Base-by-base conservation (phyloP, 495 filamentous ascomycete species). In the Xylaria curta region DNA sequence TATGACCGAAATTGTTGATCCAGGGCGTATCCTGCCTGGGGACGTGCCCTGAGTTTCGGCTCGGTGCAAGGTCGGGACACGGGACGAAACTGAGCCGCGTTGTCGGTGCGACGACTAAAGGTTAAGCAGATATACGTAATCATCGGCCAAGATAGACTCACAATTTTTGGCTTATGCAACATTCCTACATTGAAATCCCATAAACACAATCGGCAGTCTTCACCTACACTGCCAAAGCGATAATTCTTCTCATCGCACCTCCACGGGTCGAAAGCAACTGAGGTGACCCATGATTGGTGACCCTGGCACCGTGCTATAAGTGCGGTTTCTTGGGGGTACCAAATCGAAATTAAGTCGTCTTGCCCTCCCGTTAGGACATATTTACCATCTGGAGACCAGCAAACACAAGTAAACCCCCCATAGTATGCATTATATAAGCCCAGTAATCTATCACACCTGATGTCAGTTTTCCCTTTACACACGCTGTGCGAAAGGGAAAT, bases 131-230 rank as follows among this genome's bases (percentile, higher is more conserved):
- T 42, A 54, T 3, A 26, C 47, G 40, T 31, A 51, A 31, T 54
- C 17, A 15, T 26, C 8, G 40, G 40, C 13, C 38, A 38, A 28
- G 44, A 21, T 17, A 68, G 26, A 75, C 75, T 74, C 21, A 65
- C 92, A 76, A 92, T 81, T 73, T 82, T 94, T 1, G 96, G 97
- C 42, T 96, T 88, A 78, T 95, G 91, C 73, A 99, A 83, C 94
- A 98, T 98, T 61, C 94, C 94, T 36, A 97, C 94, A 70, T 91
- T 96, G 80, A 99, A 99, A 83, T 99, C 96, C 96, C 96, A 99
- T 42, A 99, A 83, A 62, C 97, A 87, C 42, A 99, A 80, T 66
- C 94, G 83, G 75, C 96, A 92, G 78, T 99, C 96, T 79, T 97
- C 94, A 6, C 97, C 97, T 19, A 98, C 97, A 74, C 92, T 97